phyloP scores from a whole-genome alignment of 352 stramenopile species.

The Phytopythium kandeliae region DNA sequence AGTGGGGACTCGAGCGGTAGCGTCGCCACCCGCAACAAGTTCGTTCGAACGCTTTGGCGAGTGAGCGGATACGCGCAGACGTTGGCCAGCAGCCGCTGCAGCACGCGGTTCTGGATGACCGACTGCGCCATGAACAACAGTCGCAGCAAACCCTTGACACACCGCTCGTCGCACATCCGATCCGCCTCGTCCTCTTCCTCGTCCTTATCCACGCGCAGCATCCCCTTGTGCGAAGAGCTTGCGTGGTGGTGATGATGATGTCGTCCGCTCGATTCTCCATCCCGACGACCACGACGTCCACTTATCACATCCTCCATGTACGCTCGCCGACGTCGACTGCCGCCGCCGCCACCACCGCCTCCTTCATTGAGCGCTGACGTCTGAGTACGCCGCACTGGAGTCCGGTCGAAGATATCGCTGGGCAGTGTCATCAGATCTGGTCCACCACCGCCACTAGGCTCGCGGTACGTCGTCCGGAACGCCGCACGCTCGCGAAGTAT shows the following conservation, averaged over 20 bases:
- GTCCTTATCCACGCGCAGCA: constrained; percentile 68
- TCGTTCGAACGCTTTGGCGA: constrained; percentile 46
- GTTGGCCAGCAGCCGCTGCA: constrained; percentile 73
- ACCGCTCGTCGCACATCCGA: constrained; percentile 61
- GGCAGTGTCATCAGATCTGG: constrained; percentile 47
- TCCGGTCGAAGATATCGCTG: constrained; percentile 41
- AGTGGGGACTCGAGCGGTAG: constrained; percentile 39
- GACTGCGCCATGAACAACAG: constrained; percentile 81
- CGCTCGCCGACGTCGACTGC: constrained; percentile 27
- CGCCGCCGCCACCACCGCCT: constrained; percentile 29
- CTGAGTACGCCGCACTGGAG: constrained; percentile 75
- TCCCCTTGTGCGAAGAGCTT: constrained; percentile 29
- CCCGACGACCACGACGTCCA: constrained; percentile 27
- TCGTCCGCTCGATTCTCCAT: constrained; percentile 13
- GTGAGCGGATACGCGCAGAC: constrained; percentile 78
- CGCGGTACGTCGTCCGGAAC: constrained; percentile 65
- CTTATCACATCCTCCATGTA: constrained; percentile 38
- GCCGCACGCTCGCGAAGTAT: constrained; percentile 91
- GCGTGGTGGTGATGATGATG: constrained; percentile 19
- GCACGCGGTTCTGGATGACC: constrained; percentile 75
- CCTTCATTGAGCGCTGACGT: constrained; percentile 61
- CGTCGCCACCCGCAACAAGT: constrained; percentile 59
- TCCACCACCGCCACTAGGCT: constrained; percentile 30
- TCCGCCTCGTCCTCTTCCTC: constrained; percentile 59
- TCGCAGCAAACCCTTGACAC: constrained; percentile 58